Base-by-base conservation (phyloP, 768 basidiomycete genomes). In the Suillus placidus region DNA sequence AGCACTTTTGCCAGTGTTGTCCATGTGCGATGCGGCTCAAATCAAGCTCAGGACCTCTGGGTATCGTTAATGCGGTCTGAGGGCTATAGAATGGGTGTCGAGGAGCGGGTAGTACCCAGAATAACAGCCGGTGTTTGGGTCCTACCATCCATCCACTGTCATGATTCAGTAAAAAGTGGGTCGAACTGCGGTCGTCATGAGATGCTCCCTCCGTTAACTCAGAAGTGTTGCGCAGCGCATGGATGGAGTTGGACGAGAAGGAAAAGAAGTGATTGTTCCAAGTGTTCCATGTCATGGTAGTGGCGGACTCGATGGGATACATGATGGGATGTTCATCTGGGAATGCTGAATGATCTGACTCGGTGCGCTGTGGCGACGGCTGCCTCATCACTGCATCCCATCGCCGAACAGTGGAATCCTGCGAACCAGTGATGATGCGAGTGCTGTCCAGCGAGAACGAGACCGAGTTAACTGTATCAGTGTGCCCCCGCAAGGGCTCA, bases 381-480 rank as follows among this genome's bases (percentile, higher is more conserved):
- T 37, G 2, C 7, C 16, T 5, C 7, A 16, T 43, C 16, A 1
- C 42, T 2, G 37, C 37, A 37, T 37, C 37, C 37, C 37, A 37
- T 12, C 10, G 37, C 37, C 12, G 37, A 37, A 43, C 42, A 43
- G 16, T 43, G 6, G 6, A 18, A 43, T 43, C 42, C 16, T 1
- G 16, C 5, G 14, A 18, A 43, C 42, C 42, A 43, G 42, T 7
- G 16, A 18, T 10, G 40, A 40, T 40, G 40, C 40, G 13, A 40
- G 40, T 40, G 13, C 66, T 54, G 30, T 68, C 66, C 18, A 56
- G 67, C 13, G 67, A 49, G 42, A 66, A 69, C 13, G 61, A 56
- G n/a, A 67, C 40, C 9, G 62, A 57, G 9, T 37, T 37, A 9
- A 37, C 35, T 37, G 9, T 26, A 26, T 26, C 26, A 26, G 26